Percentiles rank a stretch among this genome's conserved stretches.
Evolutionary conservation across 805 yeast genomes (phyloP).

Genomic region (Ogataea polymorpha): DNA sequence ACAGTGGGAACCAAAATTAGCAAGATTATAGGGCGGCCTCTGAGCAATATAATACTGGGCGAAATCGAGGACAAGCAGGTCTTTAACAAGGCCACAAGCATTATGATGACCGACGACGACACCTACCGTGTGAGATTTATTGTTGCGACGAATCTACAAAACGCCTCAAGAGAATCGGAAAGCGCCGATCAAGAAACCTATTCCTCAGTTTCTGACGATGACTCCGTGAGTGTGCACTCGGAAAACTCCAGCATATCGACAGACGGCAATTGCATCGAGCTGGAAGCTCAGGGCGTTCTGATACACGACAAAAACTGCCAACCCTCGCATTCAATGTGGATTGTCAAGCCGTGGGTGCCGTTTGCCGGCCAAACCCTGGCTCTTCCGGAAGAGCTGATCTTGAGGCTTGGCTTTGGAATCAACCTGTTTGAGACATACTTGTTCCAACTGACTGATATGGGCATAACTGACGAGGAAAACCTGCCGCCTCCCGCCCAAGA

Average conservation of each 20-base stretch:
- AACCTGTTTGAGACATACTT: slow-evolving; percentile 78
- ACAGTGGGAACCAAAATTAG: slow-evolving; percentile 65
- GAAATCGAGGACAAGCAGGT: slow-evolving; percentile 60
- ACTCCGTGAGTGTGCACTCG: slow-evolving; percentile 29
- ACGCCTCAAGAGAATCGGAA: background rate
- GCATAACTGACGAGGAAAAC: slow-evolving; percentile 56
- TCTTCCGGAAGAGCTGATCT: slow-evolving; percentile 66
- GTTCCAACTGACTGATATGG: slow-evolving; percentile 57
- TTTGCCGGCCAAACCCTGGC: slow-evolving; percentile 60
- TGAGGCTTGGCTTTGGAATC: slow-evolving; percentile 84
- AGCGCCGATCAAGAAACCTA: background rate
- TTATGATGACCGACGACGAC: slow-evolving; percentile 70
- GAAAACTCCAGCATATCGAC: slow-evolving; percentile 40
- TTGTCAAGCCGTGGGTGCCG: slow-evolving; percentile 72
- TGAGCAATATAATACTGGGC: slow-evolving; percentile 65
- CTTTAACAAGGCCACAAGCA: slow-evolving; percentile 64
- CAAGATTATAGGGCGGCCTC: slow-evolving; percentile 54
- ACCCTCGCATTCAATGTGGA: slow-evolving; percentile 91
- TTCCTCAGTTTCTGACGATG: slow-evolving; percentile 19
- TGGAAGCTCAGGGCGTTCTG: slow-evolving; percentile 92
- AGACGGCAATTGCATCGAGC: slow-evolving; percentile 61
- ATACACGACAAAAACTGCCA: slow-evolving; percentile 57
- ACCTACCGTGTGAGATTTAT: slow-evolving; percentile 76
- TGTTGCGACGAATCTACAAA: slow-evolving; percentile 35
- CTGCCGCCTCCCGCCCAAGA: slow-evolving; percentile 81